These are phyloP conservation scores for Leccinum holopus DNA, from an alignment of 1,284 basidiomycete genomes.

Conservation along the genomic window DNA sequence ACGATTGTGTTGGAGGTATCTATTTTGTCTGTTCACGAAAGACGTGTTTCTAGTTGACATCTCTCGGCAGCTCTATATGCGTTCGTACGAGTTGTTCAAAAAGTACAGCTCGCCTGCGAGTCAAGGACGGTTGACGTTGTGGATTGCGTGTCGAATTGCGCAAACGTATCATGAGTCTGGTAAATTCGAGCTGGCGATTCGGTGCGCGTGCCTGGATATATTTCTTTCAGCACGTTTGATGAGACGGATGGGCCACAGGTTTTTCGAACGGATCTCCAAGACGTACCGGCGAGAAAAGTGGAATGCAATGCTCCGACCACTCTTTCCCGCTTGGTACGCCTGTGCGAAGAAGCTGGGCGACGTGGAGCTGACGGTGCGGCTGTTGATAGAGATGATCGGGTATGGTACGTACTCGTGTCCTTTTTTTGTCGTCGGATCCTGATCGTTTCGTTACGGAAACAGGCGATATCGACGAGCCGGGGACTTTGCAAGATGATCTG, in stretches of 20 bases:
- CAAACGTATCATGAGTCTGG: conserved; percentile 74
- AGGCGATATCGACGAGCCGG: conserved; percentile 45
- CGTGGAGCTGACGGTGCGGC: conserved; percentile 61
- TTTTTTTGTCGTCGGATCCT: neutral
- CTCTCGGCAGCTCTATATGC: conserved; percentile 72
- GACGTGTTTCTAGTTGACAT: neutral
- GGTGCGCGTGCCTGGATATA: conserved; percentile 41
- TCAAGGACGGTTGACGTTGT: conserved; percentile 61
- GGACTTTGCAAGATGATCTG: conserved; percentile 61
- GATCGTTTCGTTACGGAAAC: neutral
- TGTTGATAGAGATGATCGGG: conserved; percentile 80
- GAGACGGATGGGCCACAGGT: conserved; percentile 45
- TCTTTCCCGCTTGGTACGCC: too few species aligned
- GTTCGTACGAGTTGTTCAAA: conserved; percentile 66
- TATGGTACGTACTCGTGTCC: conserved; percentile 51
- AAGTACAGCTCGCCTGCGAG: too few species aligned
- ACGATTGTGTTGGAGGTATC: too few species aligned
- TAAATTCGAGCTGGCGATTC: conserved; percentile 79
- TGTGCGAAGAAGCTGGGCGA: conserved; percentile 76
- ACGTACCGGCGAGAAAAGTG: conserved; percentile 32
- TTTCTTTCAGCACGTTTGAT: neutral
- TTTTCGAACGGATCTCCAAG: conserved; percentile 85
- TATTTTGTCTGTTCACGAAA: too few species aligned
- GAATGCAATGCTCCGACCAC: too few species aligned
- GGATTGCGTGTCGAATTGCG: conserved; percentile 85